Evolutionary conservation across 2,329 filamentous ascomycete species (phyloP), one percentile per base, ranked within the genome.

Genomic region (Penicillium hordei): DNA sequence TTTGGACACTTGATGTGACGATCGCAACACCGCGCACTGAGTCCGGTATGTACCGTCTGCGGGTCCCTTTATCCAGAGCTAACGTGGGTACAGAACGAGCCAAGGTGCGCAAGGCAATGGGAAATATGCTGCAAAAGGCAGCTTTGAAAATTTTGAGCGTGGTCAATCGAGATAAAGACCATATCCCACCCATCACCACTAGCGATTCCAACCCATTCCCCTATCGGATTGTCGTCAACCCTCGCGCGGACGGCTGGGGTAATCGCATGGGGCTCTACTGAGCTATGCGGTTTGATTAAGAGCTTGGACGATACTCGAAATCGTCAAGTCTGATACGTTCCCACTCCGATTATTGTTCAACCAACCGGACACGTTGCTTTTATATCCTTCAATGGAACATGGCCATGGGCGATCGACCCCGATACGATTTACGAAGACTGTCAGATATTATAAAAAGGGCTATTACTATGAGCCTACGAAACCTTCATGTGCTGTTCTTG

Each of bases 161-260:
- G 53, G 92, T 91, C 68, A 96, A 96, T 76, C 81, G 85, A 51
- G 89, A 97, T 76, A 96, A 95, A 74, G 91, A 95, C 70, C 94
- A 97, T 75, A 97, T 99, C 64, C 94, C 94, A 1, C 94, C 93
- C 50, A 97, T 97, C 68, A 97, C 92, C 9, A 94, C 92, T 23
- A 92, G 88, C 71, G 91, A 93, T 61, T 82, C 89, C 48, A 97
- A 97, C 73, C 93, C 94, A 0, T 99, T 97, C 70, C 93, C 93
- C 0, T 97, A 96, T 76, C 89, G 93, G 75, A 96, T 97, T 71
- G 84, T 89, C 60, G 86, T 97, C 58, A 94, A 96, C 71, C 91
- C 91, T 57, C 91, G 91, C 69, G 83, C 87, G 59, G 87, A 89
- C 61, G 84, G 88, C 51, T 93, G 91, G 91, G 86, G 90, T 48